Evolutionary conservation across 2,329 filamentous ascomycete genomes (phyloP), one percentile per base, ranked within the genome.

Genomic region (Calcarisporium arbuscula): DNA sequence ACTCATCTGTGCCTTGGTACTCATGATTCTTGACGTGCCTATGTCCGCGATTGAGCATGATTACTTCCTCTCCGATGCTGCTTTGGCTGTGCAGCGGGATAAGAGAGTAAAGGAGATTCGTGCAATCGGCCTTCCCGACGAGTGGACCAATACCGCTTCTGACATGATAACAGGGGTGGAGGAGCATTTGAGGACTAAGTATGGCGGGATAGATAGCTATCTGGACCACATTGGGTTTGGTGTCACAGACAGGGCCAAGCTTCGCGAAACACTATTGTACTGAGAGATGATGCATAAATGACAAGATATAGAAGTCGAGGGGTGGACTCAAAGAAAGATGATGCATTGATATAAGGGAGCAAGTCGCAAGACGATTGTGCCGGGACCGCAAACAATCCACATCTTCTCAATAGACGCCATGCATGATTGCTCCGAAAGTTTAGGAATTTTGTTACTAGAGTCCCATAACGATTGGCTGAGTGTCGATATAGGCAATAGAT

Each of bases 91-190:
- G 0, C 81, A 87, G 51, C 70, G 71, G 44, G 74, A 77, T 36
- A 67, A 72, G 48, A 70, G 83, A 33, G 51, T 90, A 43, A 60
- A 64, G 30, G 85, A 94, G 58, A 81, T 94, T 35, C 55, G 61
- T 5, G 68, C 72, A 30, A 76, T 92, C 45, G 86, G 87, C 0
- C 61, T 94, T 32, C 71, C 77, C 1, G 77, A 82, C n/a, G 75
- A 79, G 4, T 94, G 87, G 67, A 81, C 74, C 1, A 66, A 70
- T 16, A 85, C 82, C 46, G 74, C 79, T 4, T 55, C 61, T 5
- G 71, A 74, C 4, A 80, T 89, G 62, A 77, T 86, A n/a, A 46
- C 53, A 12, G 65, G 63, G 9, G 68, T 88, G 5, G 56, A 67
- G 19, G 52, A 47, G 12, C 77, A 85, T 52, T 57, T 94, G 5